Conservation (phyloP, 2,329 filamentous ascomycete species). For the Westerdykella aurantiaca region DNA sequence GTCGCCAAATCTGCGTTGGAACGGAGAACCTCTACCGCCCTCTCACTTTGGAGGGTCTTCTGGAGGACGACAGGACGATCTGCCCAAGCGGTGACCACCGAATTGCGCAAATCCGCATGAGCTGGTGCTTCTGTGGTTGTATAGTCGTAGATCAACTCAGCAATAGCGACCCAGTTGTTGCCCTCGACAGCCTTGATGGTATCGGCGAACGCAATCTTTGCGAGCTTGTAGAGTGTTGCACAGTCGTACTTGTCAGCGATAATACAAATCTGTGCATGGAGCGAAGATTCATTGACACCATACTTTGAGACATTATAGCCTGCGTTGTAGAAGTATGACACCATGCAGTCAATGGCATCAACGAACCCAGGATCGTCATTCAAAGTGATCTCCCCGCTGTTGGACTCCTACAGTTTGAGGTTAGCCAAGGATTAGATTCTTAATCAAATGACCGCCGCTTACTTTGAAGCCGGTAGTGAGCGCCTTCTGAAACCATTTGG, state of each 20-base stretch:
- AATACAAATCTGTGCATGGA: conserved; percentile 16
- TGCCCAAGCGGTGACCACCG: conserved; percentile 8
- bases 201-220: conserved; percentile 10
- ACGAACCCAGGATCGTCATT: conserved; percentile 13
- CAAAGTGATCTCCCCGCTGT: conserved; percentile 12
- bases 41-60: conserved; percentile 6
- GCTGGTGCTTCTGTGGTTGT: conserved; percentile 10
- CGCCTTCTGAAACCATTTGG: conserved; percentile 18
- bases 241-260: conserved; percentile 21
- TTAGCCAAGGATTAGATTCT: conserved; percentile 3
- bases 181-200: conserved; percentile 6
- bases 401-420: conserved; percentile 8
- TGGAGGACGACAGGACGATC: conserved; percentile 3
- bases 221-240: conserved; percentile 14
- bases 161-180: conserved; percentile 13
- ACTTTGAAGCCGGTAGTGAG: conserved; percentile 12
- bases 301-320: conserved; percentile 7
- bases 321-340: conserved; percentile 18
- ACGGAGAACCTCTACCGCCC: conserved; percentile 9
- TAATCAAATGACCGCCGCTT: conserved; percentile 1
- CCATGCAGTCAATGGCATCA: conserved; percentile 19
- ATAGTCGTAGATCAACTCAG: conserved; percentile 14
- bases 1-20: conserved; percentile 14
- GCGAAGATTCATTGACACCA: conserved; percentile 9
- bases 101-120: conserved; percentile 10